Evolutionary conservation across 1,284 basidiomycete species (phyloP).

Genomic region (Pseudozyma hubeiensis): DNA sequence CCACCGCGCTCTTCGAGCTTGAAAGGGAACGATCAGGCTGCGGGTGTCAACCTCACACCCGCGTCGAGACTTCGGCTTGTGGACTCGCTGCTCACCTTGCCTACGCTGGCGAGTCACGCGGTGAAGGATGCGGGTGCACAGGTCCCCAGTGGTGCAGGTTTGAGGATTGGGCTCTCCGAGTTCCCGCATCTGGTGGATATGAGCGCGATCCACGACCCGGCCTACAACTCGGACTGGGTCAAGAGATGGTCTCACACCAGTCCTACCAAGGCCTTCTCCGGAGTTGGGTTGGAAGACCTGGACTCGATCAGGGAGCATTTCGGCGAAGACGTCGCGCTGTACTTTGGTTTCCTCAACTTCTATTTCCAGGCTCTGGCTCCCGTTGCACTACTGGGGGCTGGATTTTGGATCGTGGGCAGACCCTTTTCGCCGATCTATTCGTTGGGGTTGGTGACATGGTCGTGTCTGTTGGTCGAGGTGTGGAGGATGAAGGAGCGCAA

Average conservation of each 20-base stretch:
- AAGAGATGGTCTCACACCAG: conserved; percentile 56
- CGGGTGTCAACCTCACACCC: conserved; percentile 37
- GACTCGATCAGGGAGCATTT: conserved; percentile 64
- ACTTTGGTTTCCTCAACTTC: conserved; percentile 66
- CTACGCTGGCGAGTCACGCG: conserved; percentile 24
- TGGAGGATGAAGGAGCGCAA: conserved; percentile 66
- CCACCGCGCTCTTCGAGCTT: conserved; percentile 39
- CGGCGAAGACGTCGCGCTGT: conserved; percentile 67
- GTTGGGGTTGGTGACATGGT: conserved; percentile 59
- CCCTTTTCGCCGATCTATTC: conserved; percentile 60
- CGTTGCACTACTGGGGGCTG: conserved; percentile 49
- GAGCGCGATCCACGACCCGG: conserved; percentile 62
- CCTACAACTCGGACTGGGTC: conserved; percentile 63
- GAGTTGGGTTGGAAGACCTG: conserved; percentile 56
- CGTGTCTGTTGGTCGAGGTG: conserved; percentile 59
- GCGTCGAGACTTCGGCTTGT: conserved; percentile 57
- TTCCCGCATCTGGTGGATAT: conserved; percentile 66
- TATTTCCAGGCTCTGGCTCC: conserved; percentile 63
- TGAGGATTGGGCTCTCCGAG: conserved; percentile 37
- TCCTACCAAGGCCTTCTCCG: conserved; percentile 39
- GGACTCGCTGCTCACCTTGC: conserved; percentile 53
- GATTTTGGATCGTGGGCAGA: conserved; percentile 55
- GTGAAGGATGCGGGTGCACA: conserved; percentile 20
- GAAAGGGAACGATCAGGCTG: neutral
- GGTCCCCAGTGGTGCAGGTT: conserved; percentile 52